A percentile compares a stretch with the other conserved stretches of the same genome.
These are phyloP conservation scores for Silene uniflora DNA, from an alignment of 148 eudicot genomes.

Conservation along the genomic window DNA sequence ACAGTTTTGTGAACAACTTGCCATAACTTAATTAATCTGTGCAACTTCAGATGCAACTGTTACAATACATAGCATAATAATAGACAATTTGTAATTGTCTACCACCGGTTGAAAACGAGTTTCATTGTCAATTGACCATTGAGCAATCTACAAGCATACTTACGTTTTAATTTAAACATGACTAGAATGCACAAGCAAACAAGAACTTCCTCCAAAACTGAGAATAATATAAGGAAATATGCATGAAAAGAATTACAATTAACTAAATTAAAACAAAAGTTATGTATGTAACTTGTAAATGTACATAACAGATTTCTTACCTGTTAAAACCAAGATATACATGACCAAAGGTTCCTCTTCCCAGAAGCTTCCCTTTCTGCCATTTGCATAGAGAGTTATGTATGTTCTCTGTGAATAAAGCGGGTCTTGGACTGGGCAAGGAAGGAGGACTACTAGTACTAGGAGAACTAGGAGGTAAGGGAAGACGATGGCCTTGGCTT, in stretches of 20 bases:
- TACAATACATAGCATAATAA: neutral
- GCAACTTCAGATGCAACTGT: neutral
- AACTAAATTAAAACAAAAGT: conserved; percentile 2
- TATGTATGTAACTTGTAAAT: neutral
- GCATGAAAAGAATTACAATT: neutral
- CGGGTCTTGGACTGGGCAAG: conserved; percentile 47
- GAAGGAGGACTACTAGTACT: conserved; percentile 61
- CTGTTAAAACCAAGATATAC: conserved; percentile 95
- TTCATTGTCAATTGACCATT: neutral
- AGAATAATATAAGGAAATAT: neutral
- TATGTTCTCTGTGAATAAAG: conserved; percentile 34
- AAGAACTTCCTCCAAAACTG: neutral
- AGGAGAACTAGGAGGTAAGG: conserved; percentile 88
- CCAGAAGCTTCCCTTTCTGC: conserved; percentile 93
- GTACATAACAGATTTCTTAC: conserved; percentile 27
- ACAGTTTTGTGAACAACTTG: too few species aligned
- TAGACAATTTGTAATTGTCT: neutral
- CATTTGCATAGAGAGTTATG: conserved; percentile 54
- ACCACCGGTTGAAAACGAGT: neutral
- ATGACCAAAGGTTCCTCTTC: conserved; percentile 97
- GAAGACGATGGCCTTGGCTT: conserved; percentile 68
- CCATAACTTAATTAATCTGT: too few species aligned
- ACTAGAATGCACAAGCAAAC: conserved; percentile 1
- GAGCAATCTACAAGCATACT: conserved; percentile 3
- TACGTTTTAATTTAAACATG: neutral